phyloP scores from a whole-genome alignment of 352 stramenopile species.

The Globisporangium middletonii region DNA sequence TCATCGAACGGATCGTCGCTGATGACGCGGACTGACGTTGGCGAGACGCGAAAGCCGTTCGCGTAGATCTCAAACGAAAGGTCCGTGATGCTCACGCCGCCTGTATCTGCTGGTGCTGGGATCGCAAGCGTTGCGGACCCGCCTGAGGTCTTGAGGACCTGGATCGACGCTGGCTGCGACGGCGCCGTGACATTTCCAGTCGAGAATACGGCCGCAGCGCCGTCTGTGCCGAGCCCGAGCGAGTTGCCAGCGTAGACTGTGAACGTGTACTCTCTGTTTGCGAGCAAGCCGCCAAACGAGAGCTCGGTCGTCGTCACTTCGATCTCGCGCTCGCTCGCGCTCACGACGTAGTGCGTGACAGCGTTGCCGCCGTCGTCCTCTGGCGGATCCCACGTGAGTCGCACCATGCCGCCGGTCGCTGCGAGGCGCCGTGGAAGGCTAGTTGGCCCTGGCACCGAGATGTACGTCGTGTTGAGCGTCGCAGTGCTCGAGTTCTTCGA shows the following conservation, averaged over 20 bases:
- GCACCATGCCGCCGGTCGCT: conserved; percentile 34
- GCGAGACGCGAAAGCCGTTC: conserved; percentile 26
- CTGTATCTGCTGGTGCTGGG: conserved; percentile 30
- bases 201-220: conserved; percentile 14
- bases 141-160: conserved; percentile 26
- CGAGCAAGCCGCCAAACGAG: conserved; percentile 31
- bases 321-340: conserved; percentile 12
- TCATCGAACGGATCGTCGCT: not conserved
- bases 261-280: conserved; percentile 37
- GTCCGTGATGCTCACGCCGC: conserved; percentile 20
- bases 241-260: conserved; percentile 43
- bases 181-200: conserved; percentile 25
- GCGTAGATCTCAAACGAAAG: conserved; percentile 38
- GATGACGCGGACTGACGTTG: conserved; percentile 9
- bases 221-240: conserved; percentile 31
- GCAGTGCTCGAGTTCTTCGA: conserved; percentile 23
- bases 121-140: conserved; percentile 31
- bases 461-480: conserved; percentile 32
- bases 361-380: conserved; percentile 49
- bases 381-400: conserved; percentile 31
- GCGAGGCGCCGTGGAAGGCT: conserved; percentile 12
- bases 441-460: conserved; percentile 45
- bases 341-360: conserved; percentile 37
- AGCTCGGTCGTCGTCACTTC: conserved; percentile 4
- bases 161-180: conserved; percentile 18